These are phyloP conservation scores for Triticum dicoccoides DNA, from an alignment of 176 grass and related monocot genomes.

Conservation along the genomic window DNA sequence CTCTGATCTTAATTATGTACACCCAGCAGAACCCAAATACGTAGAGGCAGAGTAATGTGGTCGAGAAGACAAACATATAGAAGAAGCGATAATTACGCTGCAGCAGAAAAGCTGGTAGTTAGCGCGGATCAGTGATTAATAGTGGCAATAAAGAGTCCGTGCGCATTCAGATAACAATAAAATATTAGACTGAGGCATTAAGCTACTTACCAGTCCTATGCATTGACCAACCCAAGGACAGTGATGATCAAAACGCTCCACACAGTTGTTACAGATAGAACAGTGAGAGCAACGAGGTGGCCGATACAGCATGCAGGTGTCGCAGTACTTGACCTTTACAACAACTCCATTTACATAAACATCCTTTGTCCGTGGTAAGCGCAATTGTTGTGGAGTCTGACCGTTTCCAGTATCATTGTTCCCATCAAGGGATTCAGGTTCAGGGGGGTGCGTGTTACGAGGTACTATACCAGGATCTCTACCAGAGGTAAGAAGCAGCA, in stretches of 20 bases:
- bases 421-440: conserved; percentile 62
- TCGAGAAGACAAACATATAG: conserved; percentile 97
- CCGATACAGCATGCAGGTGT: conserved; percentile 94
- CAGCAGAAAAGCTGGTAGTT: conserved; percentile 28
- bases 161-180: not conserved
- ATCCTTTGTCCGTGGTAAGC: conserved; percentile 76
- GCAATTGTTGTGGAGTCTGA: conserved; percentile 75
- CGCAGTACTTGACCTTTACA: conserved; percentile 92
- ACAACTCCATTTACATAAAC: conserved; percentile 70
- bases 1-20: conserved; percentile 86
- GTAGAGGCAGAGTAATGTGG: conserved; percentile 80
- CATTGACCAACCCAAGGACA: conserved; percentile 97
- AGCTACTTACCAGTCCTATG: conserved; percentile 76
- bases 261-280: conserved; percentile 95
- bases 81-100: conserved; percentile 98
- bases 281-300: conserved; percentile 91
- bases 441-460: conserved; percentile 78
- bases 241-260: conserved; percentile 95
- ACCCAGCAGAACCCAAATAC: conserved; percentile 93
- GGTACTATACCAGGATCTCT: conserved; percentile 96
- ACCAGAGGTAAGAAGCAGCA: conserved; percentile 84
- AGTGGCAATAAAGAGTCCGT: not conserved
- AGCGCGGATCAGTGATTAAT: not conserved
- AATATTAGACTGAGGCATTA: not conserved
- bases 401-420: conserved; percentile 45